Evolutionary conservation across 495 filamentous ascomycete genomes (phyloP), one percentile per base, ranked within the genome.

Genomic region (Lepraria neglecta): DNA sequence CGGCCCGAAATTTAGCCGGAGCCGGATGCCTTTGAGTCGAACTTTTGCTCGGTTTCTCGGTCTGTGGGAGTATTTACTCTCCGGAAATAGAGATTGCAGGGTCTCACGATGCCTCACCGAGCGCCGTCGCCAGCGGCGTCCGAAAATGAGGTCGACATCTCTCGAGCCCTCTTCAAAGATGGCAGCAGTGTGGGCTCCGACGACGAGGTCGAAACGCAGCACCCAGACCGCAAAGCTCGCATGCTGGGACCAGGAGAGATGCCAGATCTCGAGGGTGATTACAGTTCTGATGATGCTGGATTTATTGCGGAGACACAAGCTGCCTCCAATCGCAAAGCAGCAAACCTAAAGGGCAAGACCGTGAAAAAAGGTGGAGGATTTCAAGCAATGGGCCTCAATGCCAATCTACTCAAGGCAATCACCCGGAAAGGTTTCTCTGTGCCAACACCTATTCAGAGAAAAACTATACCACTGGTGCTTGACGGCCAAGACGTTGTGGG

Each of bases 331-430:
- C 79, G 95, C 47, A 97, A 96, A 69, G 72, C 79, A 0, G 77
- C 86, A 15, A 92, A 89, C 67, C 59, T 95, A 3, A 96, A 96
- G 68, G 87, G 90, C 45, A 88, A 87, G 64, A 86, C 84, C 7
- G 87, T 88, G 15, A 97, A 97, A 80, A 95, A 94, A 69, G 89
- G 90, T 47, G 92, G 92, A 68, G 94, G 92, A 46, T 99, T 97
- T 71, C 94, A 98, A 73, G 86, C 87, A 45, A 96, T 98, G 92
- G 95, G 90, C 78, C 77, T 99, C 42, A 94, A 87, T 76, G 72
- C 82, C 33, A 83, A 86, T 51, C 77, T 99, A 15, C 76, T 97
- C 33, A 90, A 91, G 68, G 89, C 95, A 6, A 97, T 99, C 54
- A 82, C 87, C 17, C 82, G 87, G 63, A 97, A 97, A 74, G 94